A percentile compares a stretch with the other conserved stretches of the same genome.
Conservation (phyloP, 2,329 filamentous ascomycete genomes). For the Fusarium piperis region DNA sequence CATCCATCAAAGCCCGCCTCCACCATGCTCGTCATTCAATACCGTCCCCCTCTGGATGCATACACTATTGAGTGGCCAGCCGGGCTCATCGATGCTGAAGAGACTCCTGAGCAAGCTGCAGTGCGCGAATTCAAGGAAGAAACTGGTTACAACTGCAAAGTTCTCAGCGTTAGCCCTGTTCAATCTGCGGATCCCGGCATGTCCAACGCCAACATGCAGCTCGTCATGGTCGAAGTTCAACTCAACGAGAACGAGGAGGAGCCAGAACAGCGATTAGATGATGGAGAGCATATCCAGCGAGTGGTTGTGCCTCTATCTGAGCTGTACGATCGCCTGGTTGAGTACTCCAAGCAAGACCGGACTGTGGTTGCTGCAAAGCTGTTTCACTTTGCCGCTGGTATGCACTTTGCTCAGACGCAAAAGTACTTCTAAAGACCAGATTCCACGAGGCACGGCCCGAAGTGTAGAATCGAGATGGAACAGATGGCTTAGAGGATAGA, state of each 20-base stretch:
- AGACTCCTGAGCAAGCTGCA: constrained; percentile 38
- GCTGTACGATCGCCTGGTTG: constrained; percentile 37
- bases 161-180: constrained; percentile 35
- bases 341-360: constrained; percentile 39
- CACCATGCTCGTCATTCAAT: constrained; percentile 41
- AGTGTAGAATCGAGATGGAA: not conserved
- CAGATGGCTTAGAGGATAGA: not conserved
- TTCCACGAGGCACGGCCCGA: not conserved
- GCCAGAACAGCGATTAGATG: constrained; percentile 38
- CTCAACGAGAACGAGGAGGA: constrained; percentile 31
- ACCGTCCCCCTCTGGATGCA: constrained; percentile 40
- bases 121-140: constrained; percentile 42
- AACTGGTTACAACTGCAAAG: constrained; percentile 37
- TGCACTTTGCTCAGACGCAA: constrained; percentile 42
- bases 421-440: constrained; percentile 33
- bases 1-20: constrained; percentile 40
- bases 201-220: constrained; percentile 42
- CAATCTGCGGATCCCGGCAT: constrained; percentile 40
- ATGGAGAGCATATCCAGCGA: constrained; percentile 39
- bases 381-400: constrained; percentile 42
- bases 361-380: constrained; percentile 41
- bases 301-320: constrained; percentile 37
- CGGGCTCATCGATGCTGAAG: constrained; percentile 39
- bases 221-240: constrained; percentile 41
- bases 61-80: constrained; percentile 43